Evolutionary conservation across 192 early-diverging fungal species (phyloP), one percentile per base, ranked within the genome.

Genomic region (Backusella mclennaniae): DNA sequence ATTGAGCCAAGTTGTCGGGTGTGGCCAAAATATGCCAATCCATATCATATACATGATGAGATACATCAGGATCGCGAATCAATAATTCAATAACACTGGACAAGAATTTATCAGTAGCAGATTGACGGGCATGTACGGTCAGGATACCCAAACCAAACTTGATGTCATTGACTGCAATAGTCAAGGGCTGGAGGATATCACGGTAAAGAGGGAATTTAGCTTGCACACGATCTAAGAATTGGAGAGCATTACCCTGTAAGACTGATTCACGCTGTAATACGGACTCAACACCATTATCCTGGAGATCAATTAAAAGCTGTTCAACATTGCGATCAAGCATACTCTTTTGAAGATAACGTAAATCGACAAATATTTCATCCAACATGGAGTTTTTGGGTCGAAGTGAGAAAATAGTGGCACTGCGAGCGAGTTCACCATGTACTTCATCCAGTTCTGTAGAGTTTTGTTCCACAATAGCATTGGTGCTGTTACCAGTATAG

Each of bases 181-280:
- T 78, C 31, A 93, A 35, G 4, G 94, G 94, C 23, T 93, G 90
- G 1, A 93, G 74, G 63, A 96, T 85, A 84, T 96, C 95, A 21
- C 85, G 82, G 80, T 95, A 96, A 14, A 88, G 76, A 1, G 89
- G 88, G 81, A 92, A 96, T 74, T 93, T 93, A 26, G 81, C 71
- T 35, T 87, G 81, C 35, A 93, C 79, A 23, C 91, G 80, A 59
- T 87, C 83, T 63, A 94, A 85, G 69, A 93, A 91, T 21, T 93
- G 85, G 1, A 80, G 74, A 4, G 92, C 84, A 66, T 90, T 92
- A 44, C 87, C 89, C 79, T 96, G 95, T 67, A 95, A 83, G 53
- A 90, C 77, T 66, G 76, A 53, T 76, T 93, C 93, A 19, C 89
- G 83, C 31, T 92, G 84, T 14, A 88, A 73, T 15, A 85, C 73